phyloP scores from a whole-genome alignment of 2,329 filamentous ascomycete species.

The Sclerotinia glacialis region DNA sequence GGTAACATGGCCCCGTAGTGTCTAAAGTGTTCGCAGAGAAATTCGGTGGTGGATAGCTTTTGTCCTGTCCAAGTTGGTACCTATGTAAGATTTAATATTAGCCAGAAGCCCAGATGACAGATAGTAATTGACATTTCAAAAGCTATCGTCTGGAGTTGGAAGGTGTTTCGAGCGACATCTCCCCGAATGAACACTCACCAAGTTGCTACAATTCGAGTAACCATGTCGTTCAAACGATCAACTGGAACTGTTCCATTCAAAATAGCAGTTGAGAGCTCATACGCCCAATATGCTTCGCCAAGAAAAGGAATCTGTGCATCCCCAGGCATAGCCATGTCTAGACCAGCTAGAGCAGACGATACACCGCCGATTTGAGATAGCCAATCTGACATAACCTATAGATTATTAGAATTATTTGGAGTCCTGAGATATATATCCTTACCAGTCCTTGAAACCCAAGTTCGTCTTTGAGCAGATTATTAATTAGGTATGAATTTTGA shows the following conservation, averaged over 20 bases:
- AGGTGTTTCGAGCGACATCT: neutral
- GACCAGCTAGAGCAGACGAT: constrained; percentile 57
- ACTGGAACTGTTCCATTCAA: constrained; percentile 57
- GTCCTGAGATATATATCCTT: constrained; percentile 3
- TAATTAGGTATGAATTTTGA: constrained; percentile 66
- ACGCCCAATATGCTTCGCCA: constrained; percentile 54
- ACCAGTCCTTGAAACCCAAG: constrained; percentile 64
- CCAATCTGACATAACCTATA: constrained; percentile 68
- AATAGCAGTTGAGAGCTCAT: constrained; percentile 52
- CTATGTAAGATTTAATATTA: neutral
- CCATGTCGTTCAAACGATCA: constrained; percentile 55
- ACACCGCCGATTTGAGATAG: constrained; percentile 59
- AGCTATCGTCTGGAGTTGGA: neutral
- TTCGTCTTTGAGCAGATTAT: constrained; percentile 70
- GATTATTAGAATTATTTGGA: constrained; percentile 12
- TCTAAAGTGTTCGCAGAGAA: constrained; percentile 59
- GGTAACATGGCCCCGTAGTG: constrained; percentile 54
- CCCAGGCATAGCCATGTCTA: constrained; percentile 71
- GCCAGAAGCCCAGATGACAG: neutral
- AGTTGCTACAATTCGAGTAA: constrained; percentile 55
- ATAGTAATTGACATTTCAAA: neutral
- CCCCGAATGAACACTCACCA: constrained; percentile 41
- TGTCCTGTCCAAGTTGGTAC: constrained; percentile 58
- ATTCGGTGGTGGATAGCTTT: constrained; percentile 54
- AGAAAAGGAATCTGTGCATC: constrained; percentile 52